Percentiles rank a stretch among this genome's conserved stretches.
These are phyloP conservation scores for Trichosphaerium sp. DNA, from an alignment of 78 protist species.

Conservation along the genomic window DNA sequence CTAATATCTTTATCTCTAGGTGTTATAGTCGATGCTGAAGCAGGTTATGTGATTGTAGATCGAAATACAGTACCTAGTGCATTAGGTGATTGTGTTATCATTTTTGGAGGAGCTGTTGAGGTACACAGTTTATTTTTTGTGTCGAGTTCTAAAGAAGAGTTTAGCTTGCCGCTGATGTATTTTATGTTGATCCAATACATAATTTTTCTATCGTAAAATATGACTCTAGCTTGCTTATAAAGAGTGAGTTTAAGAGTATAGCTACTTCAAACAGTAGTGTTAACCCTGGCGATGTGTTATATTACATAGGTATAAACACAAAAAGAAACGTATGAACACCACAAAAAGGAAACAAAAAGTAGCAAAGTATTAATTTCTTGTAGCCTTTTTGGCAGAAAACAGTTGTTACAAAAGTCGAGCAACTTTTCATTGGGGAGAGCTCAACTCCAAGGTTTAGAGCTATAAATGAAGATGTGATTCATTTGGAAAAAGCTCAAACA, in stretches of 20 bases:
- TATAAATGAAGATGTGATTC: constrained; percentile 8
- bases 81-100: background rate
- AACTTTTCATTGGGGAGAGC: background rate
- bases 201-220: constrained; percentile 18
- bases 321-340: too few relatives aligned
- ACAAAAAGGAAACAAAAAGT: too few relatives aligned
- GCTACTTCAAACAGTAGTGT: too few relatives aligned
- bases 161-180: background rate
- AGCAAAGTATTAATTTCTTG: too few relatives aligned
- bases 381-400: background rate
- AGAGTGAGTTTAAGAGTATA: too few relatives aligned
- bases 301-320: too few relatives aligned
- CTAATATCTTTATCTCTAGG: background rate
- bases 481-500: constrained; percentile 2
- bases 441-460: constrained; percentile 28
- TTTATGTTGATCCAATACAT: constrained; percentile 31
- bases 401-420: constrained; percentile 3
- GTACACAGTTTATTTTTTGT: background rate
- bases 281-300: too few relatives aligned
- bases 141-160: background rate
- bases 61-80: constrained; percentile 8
- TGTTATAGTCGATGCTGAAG: constrained; percentile 9
- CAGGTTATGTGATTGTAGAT: constrained; percentile 24
- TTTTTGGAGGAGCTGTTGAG: constrained; percentile 14
- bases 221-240: constrained; percentile 12